Evolutionary conservation across 495 filamentous ascomycete genomes (phyloP), one percentile per base, ranked within the genome.

Genomic region (Aspergillus funiculosus): DNA sequence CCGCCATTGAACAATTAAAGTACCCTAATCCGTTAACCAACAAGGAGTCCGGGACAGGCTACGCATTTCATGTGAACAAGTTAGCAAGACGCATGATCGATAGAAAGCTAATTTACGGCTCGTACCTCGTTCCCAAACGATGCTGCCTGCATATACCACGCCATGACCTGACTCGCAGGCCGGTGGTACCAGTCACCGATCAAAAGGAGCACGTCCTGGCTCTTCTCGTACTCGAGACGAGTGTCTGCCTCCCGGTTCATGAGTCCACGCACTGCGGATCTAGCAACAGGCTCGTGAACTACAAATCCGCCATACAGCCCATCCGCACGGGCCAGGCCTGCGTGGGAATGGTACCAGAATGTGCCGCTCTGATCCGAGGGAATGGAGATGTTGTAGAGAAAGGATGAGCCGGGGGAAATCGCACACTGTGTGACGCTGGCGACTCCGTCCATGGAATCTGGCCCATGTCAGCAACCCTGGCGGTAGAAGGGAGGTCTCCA

Each of bases 331-430:
- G 83, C 79, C 5, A 76, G 75, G 22, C 69, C 71, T 6, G 72
- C 64, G 56, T 90, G 86, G 2, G 83, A 83, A 62, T 90, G 86
- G 57, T 89, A 89, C 87, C 87, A 90, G 62, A 86, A 90, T 1
- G 85, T 87, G 13, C 86, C 86, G 5, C 78, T 79, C 60, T 89
- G 81, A 48, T 83, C 67, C 14, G 78, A 57, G 63, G 86, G 57
- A 59, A 87, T 85, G 10, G 81, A 83, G 56, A 92, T 81, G 58
- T 88, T 82, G 55, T 89, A 89, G n/a, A 71, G 77, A 43, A 89
- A 82, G 27, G 66, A 74, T 24, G 63, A 58, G 6, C 85, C 86
- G 0, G 85, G 80, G 4, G 71, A 56, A 32, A 87, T 78, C 3
- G 74, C 58, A 47, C 82, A 87, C 56, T 91, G 86, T 11, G 78